Evolutionary conservation across 805 yeast genomes (phyloP), one percentile per base, ranked within the genome.

Genomic region (Metschnikowia matae): DNA sequence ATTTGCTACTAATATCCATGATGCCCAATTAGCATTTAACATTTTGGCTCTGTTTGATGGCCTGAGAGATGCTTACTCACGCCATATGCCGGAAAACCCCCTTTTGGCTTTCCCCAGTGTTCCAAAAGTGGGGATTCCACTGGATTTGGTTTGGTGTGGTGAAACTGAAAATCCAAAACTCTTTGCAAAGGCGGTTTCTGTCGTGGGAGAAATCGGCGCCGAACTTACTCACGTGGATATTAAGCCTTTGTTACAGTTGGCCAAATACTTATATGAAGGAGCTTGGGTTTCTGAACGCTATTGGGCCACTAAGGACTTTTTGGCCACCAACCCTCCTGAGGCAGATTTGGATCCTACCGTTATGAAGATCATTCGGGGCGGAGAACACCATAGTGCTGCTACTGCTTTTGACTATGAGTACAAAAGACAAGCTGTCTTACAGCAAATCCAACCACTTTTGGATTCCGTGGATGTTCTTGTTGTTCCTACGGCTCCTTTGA

Each of bases 211-310:
- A 39, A 59, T 78, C 14, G 87, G 85, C 40, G 79, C 78, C 48
- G 71, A 74, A 38, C 69, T 88, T 29, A 77, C 80, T 20, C 71
- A 82, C 10, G 66, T 84, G 40, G 91, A 89, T 68, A 91, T 92
- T 65, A 67, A 84, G 15, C 87, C 90, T 3, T 73, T 92, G 38
- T 73, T 88, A 53, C 87, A 86, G 35, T 75, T 92, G 50, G 99
- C 98, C 15, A 81, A 81, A 59, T 87, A 94, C 63, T 77, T 92
- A 35, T 92, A 92, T 65, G 97, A 92, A 63, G 99, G 99, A 51
- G 87, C 98, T n/a, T 92, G 99, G 99, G 98, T 92, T 10, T 89
- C 95, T 21, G 99, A 92, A 72, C 81, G 99, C 59, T 90, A 83
- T 70, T 83, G 89, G 54, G 97, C 97, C 23, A 80, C 83, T 35